A percentile compares a stretch with the other conserved stretches of the same genome.
These are phyloP conservation scores for Kwoniella heveanensis DNA, from an alignment of 768 basidiomycete species.

Conservation along the genomic window DNA sequence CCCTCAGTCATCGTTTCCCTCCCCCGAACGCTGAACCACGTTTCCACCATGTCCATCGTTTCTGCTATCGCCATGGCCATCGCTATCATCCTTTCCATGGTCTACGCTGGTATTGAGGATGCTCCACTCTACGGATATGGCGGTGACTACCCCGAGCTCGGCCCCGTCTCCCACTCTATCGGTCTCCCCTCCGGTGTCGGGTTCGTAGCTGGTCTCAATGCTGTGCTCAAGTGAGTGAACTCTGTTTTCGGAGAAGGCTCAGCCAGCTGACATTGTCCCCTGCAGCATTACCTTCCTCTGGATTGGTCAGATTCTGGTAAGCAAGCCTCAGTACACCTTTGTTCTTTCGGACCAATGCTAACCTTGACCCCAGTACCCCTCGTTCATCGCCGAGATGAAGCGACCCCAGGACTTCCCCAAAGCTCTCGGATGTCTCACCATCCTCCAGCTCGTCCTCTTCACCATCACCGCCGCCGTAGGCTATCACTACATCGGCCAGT, in stretches of 20 bases:
- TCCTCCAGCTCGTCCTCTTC: conserved; percentile 44
- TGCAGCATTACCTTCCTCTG: conserved; percentile 50
- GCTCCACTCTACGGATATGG: conserved; percentile 49
- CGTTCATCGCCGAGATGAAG: conserved; percentile 57
- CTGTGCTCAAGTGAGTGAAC: conserved; percentile 45
- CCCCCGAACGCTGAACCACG: conserved; percentile 48
- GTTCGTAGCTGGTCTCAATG: conserved; percentile 46
- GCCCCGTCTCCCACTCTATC: conserved; percentile 39
- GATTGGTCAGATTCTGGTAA: conserved; percentile 46
- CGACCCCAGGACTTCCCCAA: conserved; percentile 55
- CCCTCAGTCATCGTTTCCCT: conserved; percentile 47
- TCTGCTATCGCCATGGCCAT: conserved; percentile 47
- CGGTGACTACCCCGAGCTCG: conserved; percentile 45
- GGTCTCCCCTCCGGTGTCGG: conserved; percentile 41
- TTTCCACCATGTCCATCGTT: conserved; percentile 48
- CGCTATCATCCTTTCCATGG: conserved; percentile 47
- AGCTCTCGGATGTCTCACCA: conserved; percentile 45
- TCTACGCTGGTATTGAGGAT: conserved; percentile 48
- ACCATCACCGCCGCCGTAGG: conserved; percentile 45
- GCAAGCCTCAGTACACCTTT: neutral
- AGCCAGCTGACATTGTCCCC: neutral
- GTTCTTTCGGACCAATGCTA: too few species aligned
- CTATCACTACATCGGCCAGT: conserved; percentile 48
- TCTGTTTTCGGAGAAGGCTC: neutral
- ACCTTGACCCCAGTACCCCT: conserved; percentile 33